Evolutionary conservation across 176 grass and related monocot species (phyloP).

Genomic region (Poa pratensis): DNA sequence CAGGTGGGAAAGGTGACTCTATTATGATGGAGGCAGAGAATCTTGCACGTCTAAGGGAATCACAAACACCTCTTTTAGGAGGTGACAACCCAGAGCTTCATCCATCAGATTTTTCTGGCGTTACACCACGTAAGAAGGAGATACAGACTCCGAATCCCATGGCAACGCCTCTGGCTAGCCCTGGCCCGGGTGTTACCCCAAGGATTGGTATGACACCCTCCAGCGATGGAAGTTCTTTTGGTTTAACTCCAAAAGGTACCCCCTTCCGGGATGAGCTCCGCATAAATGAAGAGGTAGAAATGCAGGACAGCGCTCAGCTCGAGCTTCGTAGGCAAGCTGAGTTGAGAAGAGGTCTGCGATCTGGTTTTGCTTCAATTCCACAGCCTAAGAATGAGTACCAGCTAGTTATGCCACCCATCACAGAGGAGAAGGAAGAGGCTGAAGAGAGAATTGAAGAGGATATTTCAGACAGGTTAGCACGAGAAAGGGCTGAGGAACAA

Average conservation of each 20-base stretch:
- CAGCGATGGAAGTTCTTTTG: constrained; percentile 68
- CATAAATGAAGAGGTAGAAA: constrained; percentile 86
- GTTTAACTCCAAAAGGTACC: constrained; percentile 74
- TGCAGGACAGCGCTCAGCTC: constrained; percentile 63
- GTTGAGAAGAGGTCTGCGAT: constrained; percentile 62
- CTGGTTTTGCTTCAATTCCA: constrained; percentile 71
- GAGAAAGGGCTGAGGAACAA: constrained; percentile 78
- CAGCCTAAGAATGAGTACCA: constrained; percentile 92
- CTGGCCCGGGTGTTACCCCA: constrained; percentile 74
- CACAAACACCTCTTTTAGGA: constrained; percentile 91
- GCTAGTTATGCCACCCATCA: constrained; percentile 75
- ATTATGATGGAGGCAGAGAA: constrained; percentile 99
- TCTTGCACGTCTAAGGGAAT: constrained; percentile 87
- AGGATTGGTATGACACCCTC: constrained; percentile 82
- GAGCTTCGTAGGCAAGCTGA: constrained; percentile 74
- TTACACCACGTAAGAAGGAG: constrained; percentile 84
- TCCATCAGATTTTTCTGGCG: constrained; percentile 90
- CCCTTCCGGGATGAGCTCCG: constrained; percentile 82
- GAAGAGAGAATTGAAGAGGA: constrained; percentile 91
- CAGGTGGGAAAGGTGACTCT: constrained; percentile 83
- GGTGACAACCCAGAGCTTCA: constrained; percentile 91
- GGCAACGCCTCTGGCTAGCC: constrained; percentile 76
- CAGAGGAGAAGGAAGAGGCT: constrained; percentile 63
- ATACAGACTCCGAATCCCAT: constrained; percentile 92
- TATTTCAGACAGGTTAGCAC: constrained; percentile 77